Base-by-base conservation (phyloP, 352 stramenopile species). In the Globisporangium radiosum region DNA sequence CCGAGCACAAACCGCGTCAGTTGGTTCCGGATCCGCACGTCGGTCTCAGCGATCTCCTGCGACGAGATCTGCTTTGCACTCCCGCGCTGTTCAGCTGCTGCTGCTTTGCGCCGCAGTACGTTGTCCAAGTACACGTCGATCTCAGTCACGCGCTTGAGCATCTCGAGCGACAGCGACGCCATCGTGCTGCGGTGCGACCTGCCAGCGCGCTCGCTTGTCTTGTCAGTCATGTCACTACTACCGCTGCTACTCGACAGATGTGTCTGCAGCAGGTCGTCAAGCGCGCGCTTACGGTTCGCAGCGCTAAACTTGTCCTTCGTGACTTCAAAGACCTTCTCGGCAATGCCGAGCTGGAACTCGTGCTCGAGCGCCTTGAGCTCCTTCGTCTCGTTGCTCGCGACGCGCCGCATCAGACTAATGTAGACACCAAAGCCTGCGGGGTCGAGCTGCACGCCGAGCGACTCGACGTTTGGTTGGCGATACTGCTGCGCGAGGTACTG, bases 91-190 rank as follows among this genome's bases (percentile, higher is more conserved):
- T 67, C 66, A 8, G 70, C 61, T 7, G 63, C 65, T 19, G 71
- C 59, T 25, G 78, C 66, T 60, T 91, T 88, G 25, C 75, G 69
- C 17, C 76, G 69, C 62, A 95, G 55, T n/a, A 88, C 69, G 8
- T 90, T 89, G 67, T 95, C 85, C 47, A 95, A 57, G 62, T 91
- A 91, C 55, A 90, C 81, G 56, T 95, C 85, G 0, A 92, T 71
- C 39, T 88, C 78, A 0, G 85, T 93, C 49, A 95, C 81, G 13
- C 77, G 78, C 53, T 86, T 85, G 7, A 95, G 76, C 62, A 93
- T 85, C 9, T 93, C 81, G 14, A 93, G 65, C 25, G 83, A 93
- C 5, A 91, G 71, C 56, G 81, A 91, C 57, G 52, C 52, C 54
- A 62, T 58, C 59, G 43, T 70, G 63, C 36, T 74, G 66, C 17